These are phyloP conservation scores for Bodo saltans DNA, from an alignment of 78 protist genomes.

Conservation along the genomic window DNA sequence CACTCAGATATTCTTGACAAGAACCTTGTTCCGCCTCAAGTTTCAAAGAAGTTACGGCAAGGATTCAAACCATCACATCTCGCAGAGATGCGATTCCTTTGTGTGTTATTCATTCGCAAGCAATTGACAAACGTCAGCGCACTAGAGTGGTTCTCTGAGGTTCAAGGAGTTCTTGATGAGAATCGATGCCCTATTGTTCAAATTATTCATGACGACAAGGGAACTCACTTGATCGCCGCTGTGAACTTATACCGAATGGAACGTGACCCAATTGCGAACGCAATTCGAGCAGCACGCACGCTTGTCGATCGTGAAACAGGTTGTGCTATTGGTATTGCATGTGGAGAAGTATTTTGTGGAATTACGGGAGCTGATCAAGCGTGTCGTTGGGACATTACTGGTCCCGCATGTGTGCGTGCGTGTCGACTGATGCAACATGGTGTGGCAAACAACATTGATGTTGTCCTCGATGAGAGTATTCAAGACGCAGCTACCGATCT, in stretches of 20 bases:
- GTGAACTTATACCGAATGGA: not conserved
- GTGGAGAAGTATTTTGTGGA: not conserved
- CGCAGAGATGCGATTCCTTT: not conserved
- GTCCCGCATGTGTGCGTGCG: not conserved
- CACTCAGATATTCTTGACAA: too few species aligned
- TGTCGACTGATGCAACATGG: not conserved
- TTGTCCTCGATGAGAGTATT: not conserved
- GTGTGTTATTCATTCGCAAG: not conserved
- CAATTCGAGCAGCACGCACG: not conserved
- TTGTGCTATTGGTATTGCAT: not conserved
- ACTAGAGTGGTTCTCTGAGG: not conserved
- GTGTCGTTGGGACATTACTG: not conserved
- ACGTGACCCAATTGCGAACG: not conserved
- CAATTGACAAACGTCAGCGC: not conserved
- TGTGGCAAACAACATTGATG: not conserved
- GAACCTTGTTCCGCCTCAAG: not conserved
- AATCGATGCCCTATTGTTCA: not conserved
- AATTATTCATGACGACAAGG: not conserved
- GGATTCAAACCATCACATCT: not conserved
- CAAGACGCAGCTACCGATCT: not conserved
- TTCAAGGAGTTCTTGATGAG: not conserved
- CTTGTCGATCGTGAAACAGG: not conserved
- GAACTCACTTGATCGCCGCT: not conserved
- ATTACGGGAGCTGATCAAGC: not conserved
- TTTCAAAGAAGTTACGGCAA: not conserved